Base-by-base conservation (phyloP, 106 monocot genomes). In the Triglochin maritima region DNA sequence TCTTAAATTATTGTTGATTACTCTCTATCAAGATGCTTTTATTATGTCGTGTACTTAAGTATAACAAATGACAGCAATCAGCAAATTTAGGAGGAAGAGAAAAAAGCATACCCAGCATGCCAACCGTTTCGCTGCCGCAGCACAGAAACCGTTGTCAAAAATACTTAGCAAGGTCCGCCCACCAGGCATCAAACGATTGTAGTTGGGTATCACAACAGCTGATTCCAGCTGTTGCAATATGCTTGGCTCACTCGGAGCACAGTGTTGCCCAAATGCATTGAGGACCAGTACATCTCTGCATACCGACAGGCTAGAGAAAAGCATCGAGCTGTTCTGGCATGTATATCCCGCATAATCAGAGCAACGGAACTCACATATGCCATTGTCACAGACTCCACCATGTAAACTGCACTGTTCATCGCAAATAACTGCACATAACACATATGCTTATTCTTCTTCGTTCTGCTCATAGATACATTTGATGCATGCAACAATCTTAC, bases 381-480 rank as follows among this genome's bases (percentile, higher is more conserved):
- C 98, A 67, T 99, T 92, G 69, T 99, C 88, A 59, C 98, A 99
- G 9, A 99, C 98, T 50, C 98, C 98, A 44, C 98, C 98, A 59
- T 99, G 98, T 66, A 99, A 76, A 76, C 98, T 92, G 67, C 98
- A 99, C 60, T 99, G 98, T 77, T 99, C 98, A 69, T 99, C 86
- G 50, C 98, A 99, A 49, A 92, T 61, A 12, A 88, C 98, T 92
- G 87, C 69, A 68, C 11, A 45, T 44, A 58, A 6, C 3, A 16
- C 44, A 57, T 51, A 7, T 42, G 12, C 43, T 29, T 29, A 9
- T 15, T n/a, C 46, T 46, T 46, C 46, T n/a, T 29, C 29, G 1
- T 29, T 29, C 29, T 29, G 29, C 29, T 29, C 29, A 29, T 29
- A 29, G 29, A 29, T 29, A 29, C 29, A 29, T 29, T 29, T 29